phyloP scores from a whole-genome alignment of 2,329 filamentous ascomycete genomes.

The Xylaria sp. region DNA sequence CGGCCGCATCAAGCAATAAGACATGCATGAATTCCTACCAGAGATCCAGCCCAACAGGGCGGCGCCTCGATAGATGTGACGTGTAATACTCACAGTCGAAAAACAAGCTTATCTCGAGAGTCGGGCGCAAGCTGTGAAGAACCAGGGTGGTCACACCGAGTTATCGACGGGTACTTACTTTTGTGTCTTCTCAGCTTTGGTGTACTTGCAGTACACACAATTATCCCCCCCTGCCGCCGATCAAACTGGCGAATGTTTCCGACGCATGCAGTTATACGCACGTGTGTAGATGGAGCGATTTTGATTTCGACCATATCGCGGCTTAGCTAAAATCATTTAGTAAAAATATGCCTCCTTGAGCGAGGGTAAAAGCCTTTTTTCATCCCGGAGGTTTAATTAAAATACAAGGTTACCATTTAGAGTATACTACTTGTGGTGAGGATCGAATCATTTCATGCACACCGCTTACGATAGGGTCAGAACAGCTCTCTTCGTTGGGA shows the following conservation, averaged over 20 bases:
- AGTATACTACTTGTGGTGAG: not conserved
- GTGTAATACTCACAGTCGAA: not conserved
- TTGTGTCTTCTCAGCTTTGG: not conserved
- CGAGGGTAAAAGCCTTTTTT: not conserved
- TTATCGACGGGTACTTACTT: not conserved
- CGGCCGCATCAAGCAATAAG: constrained; percentile 21
- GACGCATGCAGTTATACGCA: not conserved
- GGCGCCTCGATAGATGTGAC: constrained; percentile 6
- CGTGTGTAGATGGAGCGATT: not conserved
- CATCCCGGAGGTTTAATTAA: not conserved
- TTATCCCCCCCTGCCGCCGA: not conserved
- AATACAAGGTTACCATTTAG: not conserved
- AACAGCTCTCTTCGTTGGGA: not conserved
- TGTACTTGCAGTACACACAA: not conserved
- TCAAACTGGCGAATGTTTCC: constrained; percentile 1
- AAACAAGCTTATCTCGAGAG: constrained; percentile 18
- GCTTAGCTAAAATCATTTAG: not conserved
- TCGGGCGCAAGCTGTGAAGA: not conserved
- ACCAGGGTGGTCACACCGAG: not conserved
- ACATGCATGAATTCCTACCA: constrained; percentile 16
- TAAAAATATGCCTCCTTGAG: not conserved
- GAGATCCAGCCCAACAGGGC: not conserved
- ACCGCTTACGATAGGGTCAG: not conserved
- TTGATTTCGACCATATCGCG: not conserved
- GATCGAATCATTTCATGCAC: not conserved